Percentiles rank a stretch among this genome's conserved stretches.
Evolutionary conservation across 176 grass and related monocot species (phyloP).

Genomic region (Ananas comosus): DNA sequence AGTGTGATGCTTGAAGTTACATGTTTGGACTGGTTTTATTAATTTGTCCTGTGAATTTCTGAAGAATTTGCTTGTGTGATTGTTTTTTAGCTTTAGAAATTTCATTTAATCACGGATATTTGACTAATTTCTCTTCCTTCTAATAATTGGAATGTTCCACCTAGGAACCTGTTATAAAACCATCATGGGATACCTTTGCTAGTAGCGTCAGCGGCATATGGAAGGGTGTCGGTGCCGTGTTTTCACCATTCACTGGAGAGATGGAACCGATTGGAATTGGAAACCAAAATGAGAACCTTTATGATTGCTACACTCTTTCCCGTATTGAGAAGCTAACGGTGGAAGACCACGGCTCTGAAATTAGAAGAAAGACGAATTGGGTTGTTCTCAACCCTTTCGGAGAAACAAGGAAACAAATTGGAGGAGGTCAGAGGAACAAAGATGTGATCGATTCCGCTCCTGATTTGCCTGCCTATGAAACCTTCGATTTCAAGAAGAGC

Average conservation of each 20-base stretch:
- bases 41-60: background rate
- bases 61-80: background rate
- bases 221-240: slow-evolving; percentile 86
- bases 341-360: slow-evolving; percentile 25
- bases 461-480: slow-evolving; percentile 54
- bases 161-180: slow-evolving; percentile 92
- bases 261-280: slow-evolving; percentile 84
- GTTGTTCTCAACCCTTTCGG: slow-evolving; percentile 61
- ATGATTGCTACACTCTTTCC: slow-evolving; percentile 86
- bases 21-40: background rate
- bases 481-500: slow-evolving; percentile 65
- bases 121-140: background rate
- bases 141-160: background rate
- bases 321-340: slow-evolving; percentile 42
- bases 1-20: too few relatives aligned
- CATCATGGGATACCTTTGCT: slow-evolving; percentile 81
- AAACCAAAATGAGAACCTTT: slow-evolving; percentile 76
- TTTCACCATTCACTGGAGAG: slow-evolving; percentile 80
- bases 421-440: slow-evolving; percentile 7
- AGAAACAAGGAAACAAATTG: slow-evolving; percentile 39
- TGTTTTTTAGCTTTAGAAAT: background rate
- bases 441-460: slow-evolving; percentile 9
- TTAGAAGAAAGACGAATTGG: slow-evolving; percentile 71
- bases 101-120: too few relatives aligned
- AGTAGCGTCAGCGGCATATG: slow-evolving; percentile 87